Base-by-base conservation (phyloP, 2,329 filamentous ascomycete species). In the Bipolaris zeicola region DNA sequence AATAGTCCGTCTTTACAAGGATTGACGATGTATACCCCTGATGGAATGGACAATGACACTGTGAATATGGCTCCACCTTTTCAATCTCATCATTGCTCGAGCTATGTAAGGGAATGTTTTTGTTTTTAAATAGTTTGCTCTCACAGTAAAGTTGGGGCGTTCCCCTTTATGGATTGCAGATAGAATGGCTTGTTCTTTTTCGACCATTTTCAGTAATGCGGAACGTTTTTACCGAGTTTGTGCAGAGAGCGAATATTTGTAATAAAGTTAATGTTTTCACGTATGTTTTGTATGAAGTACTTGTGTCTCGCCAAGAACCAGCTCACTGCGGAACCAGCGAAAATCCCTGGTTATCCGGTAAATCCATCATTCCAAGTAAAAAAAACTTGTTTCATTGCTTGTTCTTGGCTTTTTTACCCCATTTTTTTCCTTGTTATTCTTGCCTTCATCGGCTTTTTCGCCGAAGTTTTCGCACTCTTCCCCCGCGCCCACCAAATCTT, bases 1-100 rank as follows among this genome's bases (percentile, higher is more conserved):
- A 65, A 69, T 63, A 65, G 54, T 66, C 56, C 53, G 57, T 60
- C 63, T 65, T 60, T 48, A 50, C 58, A 45, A 56, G 36, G 61
- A 56, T 63, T 63, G 55, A 64, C 63, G 66, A 67, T 67, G 64
- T 74, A 74, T 74, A 74, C 71, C 72, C 72, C 69, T 56, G 63
- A 68, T 57, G 66, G 60, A 68, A 59, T 50, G 57, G 55, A 57
- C 49, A 66, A 63, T 45, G 57, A 55, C 44, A 49, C 37, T 60
- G 57, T 34, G 26, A 42, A 52, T 47, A 26, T 37, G 33, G 51
- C 50, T 49, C 31, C 43, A 43, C 56, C 51, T 16, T 50, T 45
- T 24, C n/a, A 52, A 39, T 48, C 46, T 49, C 42, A 50, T 49
- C 7, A 31, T 61, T 20, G 52, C 52, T 48, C 39, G 56, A 50